phyloP scores from a whole-genome alignment of 2,329 filamentous ascomycete genomes.

The Elsinoe necatrix region DNA sequence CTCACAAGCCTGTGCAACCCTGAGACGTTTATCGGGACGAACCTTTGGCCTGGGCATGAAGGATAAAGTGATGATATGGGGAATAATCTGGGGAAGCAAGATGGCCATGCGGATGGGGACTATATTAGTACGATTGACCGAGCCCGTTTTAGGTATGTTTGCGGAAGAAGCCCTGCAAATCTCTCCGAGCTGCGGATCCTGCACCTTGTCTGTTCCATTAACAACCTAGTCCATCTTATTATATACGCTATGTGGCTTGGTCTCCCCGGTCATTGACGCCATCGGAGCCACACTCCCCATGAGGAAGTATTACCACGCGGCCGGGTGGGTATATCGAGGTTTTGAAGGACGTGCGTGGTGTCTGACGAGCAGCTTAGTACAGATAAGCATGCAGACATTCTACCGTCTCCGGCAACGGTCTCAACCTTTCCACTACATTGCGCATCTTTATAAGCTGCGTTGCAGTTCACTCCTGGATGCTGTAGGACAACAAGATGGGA shows the following conservation, averaged over 20 bases:
- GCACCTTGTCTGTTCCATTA: not conserved
- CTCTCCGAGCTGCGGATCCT: not conserved
- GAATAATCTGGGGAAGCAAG: not conserved
- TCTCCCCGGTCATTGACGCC: too few species aligned
- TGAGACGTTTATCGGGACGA: not conserved
- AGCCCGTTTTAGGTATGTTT: not conserved
- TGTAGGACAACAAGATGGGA: not conserved
- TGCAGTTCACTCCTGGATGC: not conserved
- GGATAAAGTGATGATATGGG: not conserved
- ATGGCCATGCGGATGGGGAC: not conserved
- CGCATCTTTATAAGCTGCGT: not conserved
- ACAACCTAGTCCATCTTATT: too few species aligned
- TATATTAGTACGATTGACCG: not conserved
- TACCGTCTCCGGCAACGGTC: not conserved
- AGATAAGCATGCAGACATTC: not conserved
- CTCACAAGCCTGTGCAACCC: not conserved
- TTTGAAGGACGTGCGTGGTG: not conserved
- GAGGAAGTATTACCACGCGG: too few species aligned
- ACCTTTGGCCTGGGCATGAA: conserved; percentile 4
- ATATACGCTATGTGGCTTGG: too few species aligned
- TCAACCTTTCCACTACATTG: not conserved
- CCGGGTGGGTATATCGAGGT: not conserved
- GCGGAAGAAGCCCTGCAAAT: too few species aligned
- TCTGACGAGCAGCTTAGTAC: not conserved
- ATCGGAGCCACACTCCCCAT: too few species aligned